A percentile compares a stretch with the other conserved stretches of the same genome.
Evolutionary conservation across 371 early-diverging fungal genomes (phyloP).

Genomic region (Entomophthora muscae): DNA sequence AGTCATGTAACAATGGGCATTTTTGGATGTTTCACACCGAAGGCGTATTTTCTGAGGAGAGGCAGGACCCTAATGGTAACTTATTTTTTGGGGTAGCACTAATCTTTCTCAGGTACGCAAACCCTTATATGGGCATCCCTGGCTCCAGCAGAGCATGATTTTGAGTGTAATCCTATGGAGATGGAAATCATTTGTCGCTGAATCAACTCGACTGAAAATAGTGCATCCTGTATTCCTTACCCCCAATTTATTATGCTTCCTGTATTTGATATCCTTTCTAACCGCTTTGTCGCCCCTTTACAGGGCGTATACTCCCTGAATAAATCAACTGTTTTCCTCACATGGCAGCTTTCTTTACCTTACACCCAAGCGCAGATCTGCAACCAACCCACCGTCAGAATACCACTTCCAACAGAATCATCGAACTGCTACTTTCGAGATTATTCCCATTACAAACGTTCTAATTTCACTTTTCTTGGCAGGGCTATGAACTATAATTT

Average conservation of each 20-base stretch:
- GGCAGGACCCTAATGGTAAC: conserved; percentile 23
- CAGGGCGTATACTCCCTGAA: background rate
- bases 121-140: conserved; percentile 26
- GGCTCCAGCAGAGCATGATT: conserved; percentile 25
- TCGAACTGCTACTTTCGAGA: too few species aligned
- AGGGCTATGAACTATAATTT: too few species aligned
- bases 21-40: conserved; percentile 95
- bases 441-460: too few species aligned
- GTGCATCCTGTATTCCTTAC: background rate
- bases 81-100: too few species aligned
- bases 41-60: conserved; percentile 36
- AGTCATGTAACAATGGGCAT: conserved; percentile 89
- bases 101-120: conserved; percentile 8
- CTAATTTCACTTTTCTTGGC: too few species aligned
- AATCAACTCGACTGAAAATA: background rate
- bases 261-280: background rate
- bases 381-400: too few species aligned
- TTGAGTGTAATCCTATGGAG: conserved; percentile 11
- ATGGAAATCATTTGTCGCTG: conserved; percentile 4
- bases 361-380: too few species aligned
- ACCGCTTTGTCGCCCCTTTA: background rate
- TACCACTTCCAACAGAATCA: too few species aligned
- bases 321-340: background rate
- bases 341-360: too few species aligned
- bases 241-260: background rate